Base-by-base conservation (phyloP, 495 filamentous ascomycete species). In the Tuber borchii region DNA sequence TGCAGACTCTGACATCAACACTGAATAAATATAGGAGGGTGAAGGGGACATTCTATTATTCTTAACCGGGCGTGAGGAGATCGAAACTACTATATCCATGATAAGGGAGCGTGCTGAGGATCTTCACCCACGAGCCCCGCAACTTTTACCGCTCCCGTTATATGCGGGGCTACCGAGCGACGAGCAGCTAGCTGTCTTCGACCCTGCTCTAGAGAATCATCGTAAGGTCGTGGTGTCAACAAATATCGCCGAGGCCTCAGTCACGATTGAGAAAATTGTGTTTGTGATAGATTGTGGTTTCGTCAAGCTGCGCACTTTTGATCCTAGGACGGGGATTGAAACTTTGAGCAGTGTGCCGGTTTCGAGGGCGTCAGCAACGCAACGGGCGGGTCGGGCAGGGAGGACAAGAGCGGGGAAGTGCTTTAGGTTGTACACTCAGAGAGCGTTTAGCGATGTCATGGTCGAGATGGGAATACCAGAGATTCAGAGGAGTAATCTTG, bases 341-440 rank as follows among this genome's bases (percentile, higher is more conserved):
- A 92, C 92, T 0, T 84, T 99, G 75, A 96, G 93, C n/a, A 90
- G 89, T 26, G 92, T 91, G 3, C 91, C 94, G 12, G 88, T 97
- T 72, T 97, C 96, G 17, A 94, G 95, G 84, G 94, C 96, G 26
- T 93, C 95, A 8, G 95, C 96, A 14, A 92, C 91, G 6, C 96
- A 98, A 84, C 91, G 95, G 34, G 91, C 95, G 37, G 96, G 95
- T 37, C 89, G 95, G 83, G 95, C 95, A 20, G 96, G 96, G 26
- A 88, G 96, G 77, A 97, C 95, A 0, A 95, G 90, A 78, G 89
- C 96, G 3, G 95, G 95, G 12, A 99, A 98, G 85, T 98, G 96
- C 82, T 98, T 92, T 82, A 91, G 95, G 14, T 87, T 99, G 1
- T 98, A 97, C 83, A 97, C 94, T 26, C 93, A 97, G 83, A 86